phyloP scores from a whole-genome alignment of 1,139 yeast genomes.

The Suhomyces guaymorum region DNA sequence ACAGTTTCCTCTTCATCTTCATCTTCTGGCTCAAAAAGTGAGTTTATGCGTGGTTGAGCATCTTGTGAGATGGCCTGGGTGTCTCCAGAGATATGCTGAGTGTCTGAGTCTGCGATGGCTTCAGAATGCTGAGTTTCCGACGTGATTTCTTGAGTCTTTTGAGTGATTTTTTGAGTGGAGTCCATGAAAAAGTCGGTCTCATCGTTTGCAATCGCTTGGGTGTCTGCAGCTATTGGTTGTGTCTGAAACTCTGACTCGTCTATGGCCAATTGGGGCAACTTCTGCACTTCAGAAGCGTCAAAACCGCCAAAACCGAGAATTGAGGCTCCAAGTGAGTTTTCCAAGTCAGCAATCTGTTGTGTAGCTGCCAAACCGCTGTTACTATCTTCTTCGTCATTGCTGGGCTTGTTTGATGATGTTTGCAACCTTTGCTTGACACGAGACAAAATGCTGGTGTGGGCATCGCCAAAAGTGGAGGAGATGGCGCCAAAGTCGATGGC shows the following conservation, averaged over 20 bases:
- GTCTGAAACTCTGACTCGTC: conserved; percentile 26
- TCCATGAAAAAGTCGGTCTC: background rate
- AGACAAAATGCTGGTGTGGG: conserved; percentile 18
- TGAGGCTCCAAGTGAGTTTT: conserved; percentile 14
- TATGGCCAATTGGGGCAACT: conserved; percentile 32
- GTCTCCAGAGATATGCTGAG: too few relatives aligned
- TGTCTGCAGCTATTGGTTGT: conserved; percentile 1
- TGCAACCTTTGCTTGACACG: conserved; percentile 22
- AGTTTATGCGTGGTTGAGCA: conserved; percentile 4
- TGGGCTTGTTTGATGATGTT: too few relatives aligned
- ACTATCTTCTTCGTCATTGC: too few relatives aligned
- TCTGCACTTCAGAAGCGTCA: conserved; percentile 15
- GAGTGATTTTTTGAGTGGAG: background rate
- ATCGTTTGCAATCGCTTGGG: conserved; percentile 2
- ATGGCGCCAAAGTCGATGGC: conserved; percentile 18
- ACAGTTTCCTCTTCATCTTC: conserved; percentile 11
- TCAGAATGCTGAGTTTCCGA: too few relatives aligned
- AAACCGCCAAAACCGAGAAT: conserved; percentile 16
- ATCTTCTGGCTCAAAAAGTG: conserved; percentile 4
- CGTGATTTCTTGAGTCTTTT: background rate
- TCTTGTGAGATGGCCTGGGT: too few relatives aligned
- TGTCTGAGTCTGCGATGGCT: too few relatives aligned
- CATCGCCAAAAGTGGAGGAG: conserved; percentile 14
- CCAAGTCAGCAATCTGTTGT: background rate
- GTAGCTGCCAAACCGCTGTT: too few relatives aligned